Evolutionary conservation across 2,329 filamentous ascomycete genomes (phyloP).

Genomic region (Monilinia fructicola): DNA sequence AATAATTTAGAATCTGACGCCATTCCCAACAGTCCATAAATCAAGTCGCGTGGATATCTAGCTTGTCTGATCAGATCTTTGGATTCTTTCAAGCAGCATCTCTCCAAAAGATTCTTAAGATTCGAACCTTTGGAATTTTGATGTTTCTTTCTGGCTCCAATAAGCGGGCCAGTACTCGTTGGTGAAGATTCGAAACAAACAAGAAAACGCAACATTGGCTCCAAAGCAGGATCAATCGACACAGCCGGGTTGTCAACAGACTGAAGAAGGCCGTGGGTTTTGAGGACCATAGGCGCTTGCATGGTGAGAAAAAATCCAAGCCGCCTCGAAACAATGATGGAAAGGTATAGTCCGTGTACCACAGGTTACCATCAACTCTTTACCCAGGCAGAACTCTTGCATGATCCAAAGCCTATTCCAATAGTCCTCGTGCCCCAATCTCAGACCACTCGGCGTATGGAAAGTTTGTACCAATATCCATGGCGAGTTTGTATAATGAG

Average conservation of each 20-base stretch:
- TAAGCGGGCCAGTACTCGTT: background rate
- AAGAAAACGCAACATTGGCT: background rate
- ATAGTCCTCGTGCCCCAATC: conserved; percentile 18
- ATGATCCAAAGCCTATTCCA: conserved; percentile 26
- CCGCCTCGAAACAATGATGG: conserved; percentile 16
- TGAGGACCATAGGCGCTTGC: conserved; percentile 3
- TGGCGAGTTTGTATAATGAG: conserved; percentile 18
- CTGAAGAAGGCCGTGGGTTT: background rate
- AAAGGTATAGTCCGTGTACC: conserved; percentile 13
- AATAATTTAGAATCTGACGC: conserved; percentile 13
- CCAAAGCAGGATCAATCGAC: background rate
- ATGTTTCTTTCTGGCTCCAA: conserved; percentile 21
- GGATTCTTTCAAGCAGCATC: background rate
- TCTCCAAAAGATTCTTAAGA: conserved; percentile 16
- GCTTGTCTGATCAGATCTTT: conserved; percentile 13
- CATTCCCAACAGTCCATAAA: conserved; percentile 25
- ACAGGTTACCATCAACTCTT: conserved; percentile 17
- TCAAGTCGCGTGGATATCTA: conserved; percentile 23
- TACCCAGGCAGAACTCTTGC: conserved; percentile 26
- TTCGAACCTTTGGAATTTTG: background rate
- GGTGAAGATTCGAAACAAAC: background rate
- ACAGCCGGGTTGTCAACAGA: background rate
- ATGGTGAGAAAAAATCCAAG: conserved; percentile 19
- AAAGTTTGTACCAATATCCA: conserved; percentile 15
- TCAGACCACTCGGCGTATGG: conserved; percentile 13